These are phyloP conservation scores for Penicillium sp. DNA, from an alignment of 2,329 filamentous ascomycete genomes.

Conservation along the genomic window DNA sequence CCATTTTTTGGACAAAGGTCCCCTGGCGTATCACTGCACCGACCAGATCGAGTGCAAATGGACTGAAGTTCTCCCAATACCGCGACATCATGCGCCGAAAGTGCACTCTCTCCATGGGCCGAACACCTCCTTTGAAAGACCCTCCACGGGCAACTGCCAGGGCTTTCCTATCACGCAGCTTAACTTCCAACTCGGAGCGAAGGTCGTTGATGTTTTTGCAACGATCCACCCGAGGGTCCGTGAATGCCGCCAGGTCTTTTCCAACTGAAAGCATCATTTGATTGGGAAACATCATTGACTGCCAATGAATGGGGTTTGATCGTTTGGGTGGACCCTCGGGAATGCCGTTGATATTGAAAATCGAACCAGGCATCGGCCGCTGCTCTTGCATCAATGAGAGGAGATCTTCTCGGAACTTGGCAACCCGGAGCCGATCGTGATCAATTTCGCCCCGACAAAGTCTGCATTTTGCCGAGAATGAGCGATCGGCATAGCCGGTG, in stretches of 20 bases:
- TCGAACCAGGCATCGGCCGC: constrained; percentile 60
- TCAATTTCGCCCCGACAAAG: constrained; percentile 37
- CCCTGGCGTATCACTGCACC: constrained; percentile 41
- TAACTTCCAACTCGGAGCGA: constrained; percentile 23
- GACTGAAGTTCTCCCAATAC: constrained; percentile 39
- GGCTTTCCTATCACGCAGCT: constrained; percentile 44
- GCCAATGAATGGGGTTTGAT: not conserved
- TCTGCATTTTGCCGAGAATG: constrained; percentile 54
- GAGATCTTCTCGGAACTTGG: constrained; percentile 56
- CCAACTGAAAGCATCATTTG: constrained; percentile 8
- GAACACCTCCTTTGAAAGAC: constrained; percentile 11
- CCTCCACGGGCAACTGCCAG: constrained; percentile 28
- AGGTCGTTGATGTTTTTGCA: constrained; percentile 41
- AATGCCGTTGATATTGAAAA: constrained; percentile 53
- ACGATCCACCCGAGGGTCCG: constrained; percentile 46
- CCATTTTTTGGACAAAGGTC: constrained; percentile 56
- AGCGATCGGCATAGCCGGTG: constrained; percentile 32
- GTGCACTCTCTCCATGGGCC: constrained; percentile 26
- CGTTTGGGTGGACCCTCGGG: constrained; percentile 28
- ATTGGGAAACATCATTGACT: constrained; percentile 18
- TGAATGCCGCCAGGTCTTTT: constrained; percentile 51
- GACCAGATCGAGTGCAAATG: constrained; percentile 37
- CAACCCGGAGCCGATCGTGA: constrained; percentile 55
- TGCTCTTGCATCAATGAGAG: constrained; percentile 42
- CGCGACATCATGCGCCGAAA: constrained; percentile 43